A percentile compares a stretch with the other conserved stretches of the same genome.
Evolutionary conservation across 202 grass and related monocot species (phyloP).

Genomic region (Musa balbisiana): DNA sequence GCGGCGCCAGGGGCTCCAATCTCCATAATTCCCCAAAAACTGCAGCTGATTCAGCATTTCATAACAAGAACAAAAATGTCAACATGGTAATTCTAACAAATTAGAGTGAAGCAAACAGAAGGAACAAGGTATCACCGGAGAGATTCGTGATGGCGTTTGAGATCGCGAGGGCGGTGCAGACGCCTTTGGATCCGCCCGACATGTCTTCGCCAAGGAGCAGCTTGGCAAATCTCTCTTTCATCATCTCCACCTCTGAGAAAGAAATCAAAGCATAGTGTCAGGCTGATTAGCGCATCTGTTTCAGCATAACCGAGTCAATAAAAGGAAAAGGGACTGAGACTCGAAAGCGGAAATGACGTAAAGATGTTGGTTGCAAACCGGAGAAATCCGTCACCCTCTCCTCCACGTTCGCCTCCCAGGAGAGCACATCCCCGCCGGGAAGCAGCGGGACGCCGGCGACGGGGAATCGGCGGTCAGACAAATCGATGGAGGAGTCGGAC

Average conservation of each 20-base stretch:
- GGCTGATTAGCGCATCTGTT: too few relatives aligned
- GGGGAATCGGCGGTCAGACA: conserved; percentile 23
- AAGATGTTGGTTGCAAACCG: neutral
- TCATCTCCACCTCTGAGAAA: conserved; percentile 85
- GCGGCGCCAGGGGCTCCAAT: conserved; percentile 70
- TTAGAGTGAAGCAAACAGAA: neutral
- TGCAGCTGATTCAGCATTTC: conserved; percentile 39
- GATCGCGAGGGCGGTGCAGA: conserved; percentile 94
- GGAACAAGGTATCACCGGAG: conserved; percentile 39
- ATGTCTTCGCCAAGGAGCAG: conserved; percentile 98
- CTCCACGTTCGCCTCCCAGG: conserved; percentile 27
- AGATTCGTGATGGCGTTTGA: conserved; percentile 99
- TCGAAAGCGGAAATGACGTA: neutral
- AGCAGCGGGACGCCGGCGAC: conserved; percentile 2
- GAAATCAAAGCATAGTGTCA: neutral
- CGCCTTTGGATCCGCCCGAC: conserved; percentile 95
- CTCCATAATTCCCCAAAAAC: conserved; percentile 98
- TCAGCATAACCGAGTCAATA: too few relatives aligned
- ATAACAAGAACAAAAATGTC: neutral
- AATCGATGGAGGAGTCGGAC: conserved; percentile 84
- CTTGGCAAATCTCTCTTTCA: conserved; percentile 99
- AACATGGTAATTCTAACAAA: neutral
- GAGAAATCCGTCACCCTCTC: neutral
- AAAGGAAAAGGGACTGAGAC: too few relatives aligned
- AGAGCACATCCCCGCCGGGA: conserved; percentile 1